A percentile compares a stretch with the other conserved stretches of the same genome.
Evolutionary conservation across 2,329 filamentous ascomycete species (phyloP).

Genomic region (Tolypocladium album): DNA sequence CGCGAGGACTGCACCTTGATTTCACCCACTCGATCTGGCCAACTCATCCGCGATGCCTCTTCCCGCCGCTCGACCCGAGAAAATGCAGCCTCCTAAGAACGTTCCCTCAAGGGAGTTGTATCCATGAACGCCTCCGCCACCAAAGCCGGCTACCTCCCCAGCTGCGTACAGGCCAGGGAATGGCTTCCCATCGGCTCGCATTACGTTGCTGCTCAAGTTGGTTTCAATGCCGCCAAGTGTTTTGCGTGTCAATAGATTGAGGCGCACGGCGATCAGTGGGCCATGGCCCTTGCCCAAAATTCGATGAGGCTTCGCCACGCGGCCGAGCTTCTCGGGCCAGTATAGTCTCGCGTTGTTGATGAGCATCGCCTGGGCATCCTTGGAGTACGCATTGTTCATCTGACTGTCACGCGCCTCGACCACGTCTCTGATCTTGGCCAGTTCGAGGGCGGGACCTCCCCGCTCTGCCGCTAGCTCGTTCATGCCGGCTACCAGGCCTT

Average conservation of each 20-base stretch:
- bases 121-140: conserved; percentile 51
- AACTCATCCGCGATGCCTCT: conserved; percentile 40
- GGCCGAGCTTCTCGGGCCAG: conserved; percentile 39
- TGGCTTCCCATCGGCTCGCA: conserved; percentile 32
- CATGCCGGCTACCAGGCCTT: conserved; percentile 46
- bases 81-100: conserved; percentile 52
- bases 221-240: conserved; percentile 51
- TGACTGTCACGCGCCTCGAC: conserved; percentile 45
- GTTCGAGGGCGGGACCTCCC: conserved; percentile 36
- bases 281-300: conserved; percentile 44
- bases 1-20: neutral
- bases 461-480: conserved; percentile 39
- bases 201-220: conserved; percentile 43
- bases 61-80: conserved; percentile 47
- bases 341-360: conserved; percentile 45
- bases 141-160: conserved; percentile 50
- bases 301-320: conserved; percentile 42
- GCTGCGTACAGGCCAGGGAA: conserved; percentile 50
- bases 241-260: conserved; percentile 52
- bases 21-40: neutral
- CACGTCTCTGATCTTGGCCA: conserved; percentile 29
- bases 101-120: conserved; percentile 53
- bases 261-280: conserved; percentile 47
- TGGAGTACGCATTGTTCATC: conserved; percentile 44
- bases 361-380: conserved; percentile 52